A percentile compares a stretch with the other conserved stretches of the same genome.
Evolutionary conservation across 1,139 yeast genomes (phyloP).

Genomic region (Pneumocystis wakefieldiae): DNA sequence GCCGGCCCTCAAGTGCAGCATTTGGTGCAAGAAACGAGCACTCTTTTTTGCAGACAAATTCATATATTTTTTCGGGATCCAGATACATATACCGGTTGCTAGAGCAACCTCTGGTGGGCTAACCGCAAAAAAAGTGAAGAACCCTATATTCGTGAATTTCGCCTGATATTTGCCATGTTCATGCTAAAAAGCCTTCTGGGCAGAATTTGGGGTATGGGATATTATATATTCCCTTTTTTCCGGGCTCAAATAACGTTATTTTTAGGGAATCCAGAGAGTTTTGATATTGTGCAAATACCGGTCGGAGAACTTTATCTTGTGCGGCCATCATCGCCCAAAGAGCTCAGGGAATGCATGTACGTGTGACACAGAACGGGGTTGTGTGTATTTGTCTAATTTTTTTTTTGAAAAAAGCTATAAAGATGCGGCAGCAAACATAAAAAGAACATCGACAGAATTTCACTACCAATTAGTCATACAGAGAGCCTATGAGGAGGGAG

Average conservation of each 20-base stretch:
- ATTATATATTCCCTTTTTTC: background rate
- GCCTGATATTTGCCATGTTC: background rate
- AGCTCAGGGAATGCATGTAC: constrained; percentile 69
- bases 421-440: constrained; percentile 62
- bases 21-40: too few species aligned
- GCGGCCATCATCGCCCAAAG: constrained; percentile 70
- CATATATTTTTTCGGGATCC: too few species aligned
- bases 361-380: constrained; percentile 9
- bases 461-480: constrained; percentile 59
- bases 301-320: constrained; percentile 65
- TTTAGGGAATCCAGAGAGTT: constrained; percentile 31
- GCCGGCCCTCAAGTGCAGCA: too few species aligned
- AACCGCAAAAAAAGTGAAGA: too few species aligned
- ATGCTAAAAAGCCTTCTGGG: background rate
- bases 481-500: constrained; percentile 56
- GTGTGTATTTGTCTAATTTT: background rate
- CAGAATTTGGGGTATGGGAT: background rate
- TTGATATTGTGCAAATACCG: constrained; percentile 58
- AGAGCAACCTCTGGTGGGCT: too few species aligned
- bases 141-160: too few species aligned
- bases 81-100: too few species aligned
- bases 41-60: too few species aligned
- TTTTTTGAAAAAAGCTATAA: constrained; percentile 25
- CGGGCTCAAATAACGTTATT: background rate
- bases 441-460: constrained; percentile 51